Evolutionary conservation across 129 eudicot species (phyloP).

Genomic region (Flaveria bidentis): DNA sequence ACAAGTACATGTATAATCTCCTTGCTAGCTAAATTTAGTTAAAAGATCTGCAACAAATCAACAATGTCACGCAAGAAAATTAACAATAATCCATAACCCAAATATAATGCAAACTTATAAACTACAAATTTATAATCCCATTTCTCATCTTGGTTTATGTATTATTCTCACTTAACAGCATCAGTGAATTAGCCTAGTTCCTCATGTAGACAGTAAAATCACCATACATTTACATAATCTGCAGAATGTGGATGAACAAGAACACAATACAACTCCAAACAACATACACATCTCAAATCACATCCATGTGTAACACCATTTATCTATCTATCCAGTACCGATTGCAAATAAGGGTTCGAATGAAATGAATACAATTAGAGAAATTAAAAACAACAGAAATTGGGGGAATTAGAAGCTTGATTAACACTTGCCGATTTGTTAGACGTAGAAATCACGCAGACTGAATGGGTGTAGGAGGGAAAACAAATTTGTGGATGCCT

Average conservation of each 20-base stretch:
- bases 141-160: not conserved
- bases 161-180: not conserved
- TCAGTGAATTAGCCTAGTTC: not conserved
- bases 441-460: conserved; percentile 8
- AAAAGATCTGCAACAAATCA: conserved; percentile 22
- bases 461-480: too few relatives aligned
- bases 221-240: conserved; percentile 6
- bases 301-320: not conserved
- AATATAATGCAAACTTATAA: not conserved
- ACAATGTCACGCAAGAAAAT: not conserved
- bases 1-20: conserved; percentile 33
- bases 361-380: not conserved
- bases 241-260: not conserved
- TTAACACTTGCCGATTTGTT: not conserved
- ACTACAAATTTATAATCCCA: not conserved
- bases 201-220: not conserved
- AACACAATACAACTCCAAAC: not conserved
- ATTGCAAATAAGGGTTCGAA: not conserved
- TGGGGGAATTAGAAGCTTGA: not conserved
- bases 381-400: not conserved
- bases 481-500: too few relatives aligned
- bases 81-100: not conserved
- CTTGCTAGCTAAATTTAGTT: conserved; percentile 9
- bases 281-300: not conserved
- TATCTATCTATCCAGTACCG: too few relatives aligned